Percentiles rank a stretch among this genome's conserved stretches.
phyloP scores from a whole-genome alignment of 306 rosid genomes.

The Citrullus mucosospermus region DNA sequence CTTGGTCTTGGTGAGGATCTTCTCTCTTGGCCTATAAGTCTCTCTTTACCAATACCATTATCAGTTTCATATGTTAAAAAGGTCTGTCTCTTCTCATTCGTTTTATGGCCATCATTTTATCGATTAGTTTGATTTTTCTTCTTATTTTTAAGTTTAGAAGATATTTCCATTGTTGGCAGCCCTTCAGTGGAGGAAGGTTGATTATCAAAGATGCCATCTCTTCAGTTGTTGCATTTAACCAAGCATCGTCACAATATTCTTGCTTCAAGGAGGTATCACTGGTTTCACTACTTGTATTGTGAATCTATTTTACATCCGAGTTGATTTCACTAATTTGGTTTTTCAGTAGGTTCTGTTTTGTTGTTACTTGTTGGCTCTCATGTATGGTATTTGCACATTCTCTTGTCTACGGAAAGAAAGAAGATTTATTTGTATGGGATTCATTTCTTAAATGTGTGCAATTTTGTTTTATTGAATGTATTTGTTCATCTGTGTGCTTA shows the following conservation, averaged over 20 bases:
- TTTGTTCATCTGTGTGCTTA: background rate
- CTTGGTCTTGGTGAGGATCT: background rate
- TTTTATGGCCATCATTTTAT: background rate
- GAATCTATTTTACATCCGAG: background rate
- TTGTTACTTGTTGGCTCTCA: background rate
- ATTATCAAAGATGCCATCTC: slow-evolving; percentile 58
- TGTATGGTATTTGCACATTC: background rate
- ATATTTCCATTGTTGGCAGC: background rate
- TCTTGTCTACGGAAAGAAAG: background rate
- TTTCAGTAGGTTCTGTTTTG: background rate
- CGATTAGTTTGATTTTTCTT: background rate
- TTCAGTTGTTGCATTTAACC: slow-evolving; percentile 80
- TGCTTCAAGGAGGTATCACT: slow-evolving; percentile 80
- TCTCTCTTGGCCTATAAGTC: background rate
- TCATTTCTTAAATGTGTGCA: background rate
- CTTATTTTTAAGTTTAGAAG: slow-evolving; percentile 2
- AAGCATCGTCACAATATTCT: slow-evolving; percentile 59
- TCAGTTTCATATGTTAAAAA: background rate
- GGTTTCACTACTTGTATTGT: background rate
- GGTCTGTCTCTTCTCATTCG: background rate
- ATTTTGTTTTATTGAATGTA: background rate
- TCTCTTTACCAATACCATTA: background rate
- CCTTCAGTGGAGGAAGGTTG: slow-evolving; percentile 2
- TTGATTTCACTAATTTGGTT: background rate
- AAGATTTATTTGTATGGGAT: background rate